A percentile compares a stretch with the other conserved stretches of the same genome.
Evolutionary conservation across 2,329 filamentous ascomycete species (phyloP).

Genomic region (Cercospora sojina): DNA sequence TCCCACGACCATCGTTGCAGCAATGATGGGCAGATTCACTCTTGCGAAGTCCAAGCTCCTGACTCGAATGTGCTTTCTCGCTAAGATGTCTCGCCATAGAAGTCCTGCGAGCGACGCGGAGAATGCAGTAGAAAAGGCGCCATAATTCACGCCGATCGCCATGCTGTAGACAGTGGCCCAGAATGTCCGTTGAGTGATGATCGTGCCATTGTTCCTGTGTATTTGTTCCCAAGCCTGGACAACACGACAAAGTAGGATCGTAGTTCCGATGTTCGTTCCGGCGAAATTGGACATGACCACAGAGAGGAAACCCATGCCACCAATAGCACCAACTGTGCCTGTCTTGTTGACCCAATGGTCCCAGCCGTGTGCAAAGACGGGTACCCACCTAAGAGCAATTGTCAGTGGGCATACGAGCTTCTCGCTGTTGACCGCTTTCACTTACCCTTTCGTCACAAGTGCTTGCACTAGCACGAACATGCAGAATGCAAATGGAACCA

Average conservation of each 20-base stretch:
- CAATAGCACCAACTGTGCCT: conserved; percentile 65
- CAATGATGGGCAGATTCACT: conserved; percentile 69
- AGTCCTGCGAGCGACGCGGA: conserved; percentile 70
- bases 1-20: conserved; percentile 65
- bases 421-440: neutral
- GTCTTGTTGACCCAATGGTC: conserved; percentile 70
- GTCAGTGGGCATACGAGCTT: neutral
- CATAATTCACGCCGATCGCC: conserved; percentile 73
- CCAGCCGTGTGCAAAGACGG: conserved; percentile 71
- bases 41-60: conserved; percentile 64
- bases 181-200: conserved; percentile 64
- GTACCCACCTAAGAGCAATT: conserved; percentile 54
- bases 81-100: conserved; percentile 69
- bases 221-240: conserved; percentile 68
- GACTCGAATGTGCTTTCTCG: conserved; percentile 66
- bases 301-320: conserved; percentile 71
- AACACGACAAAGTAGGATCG: conserved; percentile 69
- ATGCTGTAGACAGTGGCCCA: conserved; percentile 74
- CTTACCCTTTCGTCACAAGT: conserved; percentile 63
- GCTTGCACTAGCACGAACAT: conserved; percentile 76
- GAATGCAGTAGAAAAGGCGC: conserved; percentile 70
- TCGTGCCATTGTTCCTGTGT: conserved; percentile 46
- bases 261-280: conserved; percentile 74
- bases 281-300: conserved; percentile 65
- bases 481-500: conserved; percentile 69